Percentiles rank a stretch among this genome's conserved stretches.
Evolutionary conservation across 78 protist species (phyloP).

Genomic region (Dictyostelium firmibasis): DNA sequence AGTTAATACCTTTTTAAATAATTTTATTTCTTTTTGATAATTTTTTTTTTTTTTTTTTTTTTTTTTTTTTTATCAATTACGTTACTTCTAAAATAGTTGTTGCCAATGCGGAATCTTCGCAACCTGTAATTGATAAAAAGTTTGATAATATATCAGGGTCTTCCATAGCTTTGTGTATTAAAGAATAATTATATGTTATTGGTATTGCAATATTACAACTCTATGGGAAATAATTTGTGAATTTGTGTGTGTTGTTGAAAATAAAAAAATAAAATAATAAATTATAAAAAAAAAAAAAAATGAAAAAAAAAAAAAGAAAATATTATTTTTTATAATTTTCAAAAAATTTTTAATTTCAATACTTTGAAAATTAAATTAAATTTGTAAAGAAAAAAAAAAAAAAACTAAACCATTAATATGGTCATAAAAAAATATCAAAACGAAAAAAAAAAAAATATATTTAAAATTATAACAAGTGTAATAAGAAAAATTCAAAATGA

Average conservation of each 20-base stretch:
- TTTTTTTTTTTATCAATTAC: neutral
- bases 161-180: neutral
- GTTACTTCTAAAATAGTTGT: slow-evolving; percentile 3
- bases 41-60: too few relatives aligned
- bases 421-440: neutral
- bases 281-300: too few relatives aligned
- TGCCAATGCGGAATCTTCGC: neutral
- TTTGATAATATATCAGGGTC: neutral
- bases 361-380: neutral
- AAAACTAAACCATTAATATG: too few relatives aligned
- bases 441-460: too few relatives aligned
- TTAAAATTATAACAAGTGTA: too few relatives aligned
- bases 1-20: neutral
- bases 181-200: too few relatives aligned
- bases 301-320: too few relatives aligned
- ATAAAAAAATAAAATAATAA: too few relatives aligned
- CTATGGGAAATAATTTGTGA: neutral
- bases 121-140: slow-evolving; percentile 16
- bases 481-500: too few relatives aligned
- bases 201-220: neutral
- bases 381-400: too few relatives aligned
- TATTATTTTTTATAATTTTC: neutral
- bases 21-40: neutral
- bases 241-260: neutral
- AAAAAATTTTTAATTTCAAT: too few relatives aligned